Evolutionary conservation across 2,329 filamentous ascomycete genomes (phyloP), one percentile per base, ranked within the genome.

Genomic region (Talaromyces islandicus): DNA sequence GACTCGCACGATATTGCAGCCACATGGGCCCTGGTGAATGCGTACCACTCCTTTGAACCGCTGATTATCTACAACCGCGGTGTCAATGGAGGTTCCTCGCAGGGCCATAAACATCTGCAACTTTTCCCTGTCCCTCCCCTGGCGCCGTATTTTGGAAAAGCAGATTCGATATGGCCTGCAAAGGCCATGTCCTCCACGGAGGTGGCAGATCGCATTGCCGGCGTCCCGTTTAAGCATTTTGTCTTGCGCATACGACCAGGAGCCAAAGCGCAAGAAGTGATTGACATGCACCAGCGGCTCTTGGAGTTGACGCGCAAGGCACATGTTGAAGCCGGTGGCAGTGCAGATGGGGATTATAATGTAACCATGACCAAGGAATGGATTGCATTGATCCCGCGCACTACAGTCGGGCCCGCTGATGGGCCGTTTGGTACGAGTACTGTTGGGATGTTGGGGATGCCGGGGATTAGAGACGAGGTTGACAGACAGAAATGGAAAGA

Each of bases 1-100:
- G 71, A 74, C 46, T 57, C 60, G 10, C 46, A 54, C 30, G 77
- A 79, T 65, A 61, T 77, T 48, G 63, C 67, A 6, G 72, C 76
- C 1, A 66, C 71, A 11, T 76, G 75, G 74, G 66, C 68, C n/a
- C 67, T 75, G 7, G 65, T 79, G 59, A 57, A 60, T 41, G 48
- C 60, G 7, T 62, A 17, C 61, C 64, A 14, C 63, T 75, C 30
- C 46, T 62, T 52, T 60, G 57, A 62, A 25, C 71, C 72, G 29
- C 71, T 80, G 66, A 68, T 75, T 55, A 75, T 80, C 38, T 80
- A 75, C 65, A 80, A 80, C 62, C 79, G 77, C 56, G 78, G 78
- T 14, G 73, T 75, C 48, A 73, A 77, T 27, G 74, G 73, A 55
- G 78, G 78, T 19, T 73, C 70, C 1, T 76, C 73, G 14, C 72